Evolutionary conservation across 2,329 filamentous ascomycete genomes (phyloP), one percentile per base, ranked within the genome.

Genomic region (Aspergillus luchuensis): DNA sequence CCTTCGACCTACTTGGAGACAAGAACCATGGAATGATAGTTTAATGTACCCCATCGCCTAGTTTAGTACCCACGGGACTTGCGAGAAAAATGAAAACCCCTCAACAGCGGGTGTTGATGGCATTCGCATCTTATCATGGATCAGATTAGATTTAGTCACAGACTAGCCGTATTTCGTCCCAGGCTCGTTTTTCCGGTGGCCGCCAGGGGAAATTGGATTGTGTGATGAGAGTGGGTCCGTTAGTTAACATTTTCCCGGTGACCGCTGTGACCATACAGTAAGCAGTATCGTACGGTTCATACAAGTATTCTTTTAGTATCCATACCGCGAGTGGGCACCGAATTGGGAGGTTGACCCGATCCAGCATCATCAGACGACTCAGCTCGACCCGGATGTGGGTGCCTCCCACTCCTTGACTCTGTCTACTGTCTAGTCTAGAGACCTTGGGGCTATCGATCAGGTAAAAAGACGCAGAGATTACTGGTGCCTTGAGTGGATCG

Each of bases 101-200:
- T 43, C 39, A 15, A 36, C 33, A 13, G 15, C 33, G 33, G 10
- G 33, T 13, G 33, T 36, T 36, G 33, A 36, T 36, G 33, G 33
- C 11, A 36, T 36, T 36, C 11, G 21, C 45, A 49, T 49, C 45
- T 49, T 49, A 49, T 49, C 45, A 49, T 49, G 45, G 45, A 49
- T 49, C 45, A 49, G 45, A 49, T 49, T 49, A 49, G 45, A 49
- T 49, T 13, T n/a, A 19, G 19, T 21, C 17, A 11, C 41, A 19
- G 41, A 45, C 41, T 45, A 45, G 41, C 17, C 41, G 41, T 10
- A 11, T 36, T 13, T 45, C 41, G 2, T 21, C 41, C 41, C 41
- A 21, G 19, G 33, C 33, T 23, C 28, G 39, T 45, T 45, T 45
- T 45, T 13, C 5, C 41, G 41, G 19, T 7, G 7, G 19, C 41